A percentile compares a stretch with the other conserved stretches of the same genome.
phyloP scores from a whole-genome alignment of 2,329 filamentous ascomycete genomes.

The Epichloe sp. region DNA sequence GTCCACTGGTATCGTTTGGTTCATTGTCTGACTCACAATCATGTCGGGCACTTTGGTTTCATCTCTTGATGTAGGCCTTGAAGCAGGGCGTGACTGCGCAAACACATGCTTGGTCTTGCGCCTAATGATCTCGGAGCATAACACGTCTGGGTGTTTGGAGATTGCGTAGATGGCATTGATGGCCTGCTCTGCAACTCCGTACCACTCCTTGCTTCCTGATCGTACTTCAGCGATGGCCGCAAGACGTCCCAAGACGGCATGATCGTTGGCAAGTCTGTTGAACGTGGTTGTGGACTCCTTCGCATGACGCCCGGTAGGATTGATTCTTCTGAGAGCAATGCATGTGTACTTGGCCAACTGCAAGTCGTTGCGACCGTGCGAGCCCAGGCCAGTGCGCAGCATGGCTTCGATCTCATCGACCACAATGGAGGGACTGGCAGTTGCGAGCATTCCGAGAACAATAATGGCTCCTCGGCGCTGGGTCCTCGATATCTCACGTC shows the following conservation, averaged over 20 bases:
- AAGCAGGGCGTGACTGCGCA: constrained; percentile 26
- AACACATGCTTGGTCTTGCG: constrained; percentile 80
- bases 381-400: constrained; percentile 76
- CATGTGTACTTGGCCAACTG: constrained; percentile 91
- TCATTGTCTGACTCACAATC: constrained; percentile 17
- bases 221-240: constrained; percentile 75
- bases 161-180: constrained; percentile 90
- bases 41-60: constrained; percentile 22
- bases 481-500: constrained; percentile 79
- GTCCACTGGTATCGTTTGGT: constrained; percentile 6
- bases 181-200: constrained; percentile 88
- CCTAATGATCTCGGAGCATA: constrained; percentile 83
- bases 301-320: constrained; percentile 65
- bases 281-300: constrained; percentile 58
- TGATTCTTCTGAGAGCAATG: constrained; percentile 82
- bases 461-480: constrained; percentile 92
- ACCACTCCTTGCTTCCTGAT: constrained; percentile 91
- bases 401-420: constrained; percentile 93
- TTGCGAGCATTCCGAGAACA: constrained; percentile 88
- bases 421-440: constrained; percentile 84
- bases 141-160: constrained; percentile 82
- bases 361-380: constrained; percentile 67
- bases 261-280: constrained; percentile 78
- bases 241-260: constrained; percentile 70
- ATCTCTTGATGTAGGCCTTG: constrained; percentile 31